Percentiles rank a stretch among this genome's conserved stretches.
Conservation (phyloP, 2,329 filamentous ascomycete genomes). For the Fusarium paranaense region DNA sequence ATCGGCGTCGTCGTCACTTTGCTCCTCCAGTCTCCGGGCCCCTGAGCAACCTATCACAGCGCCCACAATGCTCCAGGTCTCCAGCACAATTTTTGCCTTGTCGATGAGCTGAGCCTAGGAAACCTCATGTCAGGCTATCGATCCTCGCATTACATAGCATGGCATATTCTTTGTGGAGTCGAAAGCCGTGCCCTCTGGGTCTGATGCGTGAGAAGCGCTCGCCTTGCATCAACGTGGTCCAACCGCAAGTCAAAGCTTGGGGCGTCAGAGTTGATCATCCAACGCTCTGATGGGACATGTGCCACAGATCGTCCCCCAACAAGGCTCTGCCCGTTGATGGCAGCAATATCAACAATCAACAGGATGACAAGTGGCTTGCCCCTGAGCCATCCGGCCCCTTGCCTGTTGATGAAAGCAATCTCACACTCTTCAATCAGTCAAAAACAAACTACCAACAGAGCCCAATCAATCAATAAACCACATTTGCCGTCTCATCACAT, state of each 20-base stretch:
- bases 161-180: conserved; percentile 21
- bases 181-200: conserved; percentile 2
- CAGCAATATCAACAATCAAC: not conserved
- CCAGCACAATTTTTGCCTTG: not conserved
- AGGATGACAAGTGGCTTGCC: not conserved
- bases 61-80: not conserved
- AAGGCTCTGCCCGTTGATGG: not conserved
- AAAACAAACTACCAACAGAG: not conserved
- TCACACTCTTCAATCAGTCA: conserved; percentile 10
- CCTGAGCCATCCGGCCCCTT: not conserved
- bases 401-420: conserved; percentile 2
- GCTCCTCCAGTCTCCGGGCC: conserved; percentile 21
- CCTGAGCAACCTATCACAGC: not conserved
- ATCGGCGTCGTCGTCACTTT: conserved; percentile 16
- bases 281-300: conserved; percentile 11
- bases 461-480: conserved; percentile 21
- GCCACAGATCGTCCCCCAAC: not conserved
- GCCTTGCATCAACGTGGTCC: conserved; percentile 40
- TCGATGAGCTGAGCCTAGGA: not conserved
- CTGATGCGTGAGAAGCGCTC: conserved; percentile 24
- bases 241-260: conserved; percentile 30
- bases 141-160: conserved; percentile 23
- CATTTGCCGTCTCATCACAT: conserved; percentile 22
- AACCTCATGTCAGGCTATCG: conserved; percentile 7
- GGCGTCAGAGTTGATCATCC: conserved; percentile 27